These are phyloP conservation scores for Leccinum solheimii DNA, from an alignment of 1,284 basidiomycete species.

Conservation along the genomic window DNA sequence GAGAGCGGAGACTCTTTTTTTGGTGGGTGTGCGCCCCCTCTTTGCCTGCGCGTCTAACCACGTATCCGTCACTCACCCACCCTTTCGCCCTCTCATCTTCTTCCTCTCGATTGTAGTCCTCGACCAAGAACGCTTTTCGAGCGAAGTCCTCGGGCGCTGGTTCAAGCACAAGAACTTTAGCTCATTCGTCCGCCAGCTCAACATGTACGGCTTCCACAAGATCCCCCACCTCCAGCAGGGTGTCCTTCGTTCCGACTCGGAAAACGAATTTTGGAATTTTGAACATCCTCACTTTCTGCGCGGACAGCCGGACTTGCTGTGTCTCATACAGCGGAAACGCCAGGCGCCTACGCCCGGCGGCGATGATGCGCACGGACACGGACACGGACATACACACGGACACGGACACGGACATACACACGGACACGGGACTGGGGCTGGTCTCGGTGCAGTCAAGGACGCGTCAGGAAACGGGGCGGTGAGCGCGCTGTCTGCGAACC, in stretches of 20 bases:
- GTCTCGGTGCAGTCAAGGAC: slow-evolving; percentile 18
- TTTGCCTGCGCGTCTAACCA: slow-evolving; percentile 2
- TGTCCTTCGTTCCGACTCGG: slow-evolving; percentile 79
- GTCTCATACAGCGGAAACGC: slow-evolving; percentile 83
- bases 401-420: background rate
- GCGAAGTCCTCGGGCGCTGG: slow-evolving; percentile 88
- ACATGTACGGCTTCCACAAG: slow-evolving; percentile 98
- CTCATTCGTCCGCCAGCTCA: slow-evolving; percentile 93
- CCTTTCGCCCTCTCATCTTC: background rate
- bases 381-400: slow-evolving; percentile 9
- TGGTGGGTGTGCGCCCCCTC: slow-evolving; percentile 48
- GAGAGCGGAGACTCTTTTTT: slow-evolving; percentile 89
- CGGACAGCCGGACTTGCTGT: slow-evolving; percentile 89
- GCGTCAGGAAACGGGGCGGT: slow-evolving; percentile 18
- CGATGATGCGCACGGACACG: slow-evolving; percentile 24
- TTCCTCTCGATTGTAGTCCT: slow-evolving; percentile 58
- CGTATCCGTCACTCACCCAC: background rate
- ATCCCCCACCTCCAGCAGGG: slow-evolving; percentile 96
- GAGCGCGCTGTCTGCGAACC: slow-evolving; percentile 39
- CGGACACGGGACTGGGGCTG: background rate
- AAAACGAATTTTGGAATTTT: slow-evolving; percentile 93
- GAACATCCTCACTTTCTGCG: slow-evolving; percentile 88
- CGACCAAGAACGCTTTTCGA: slow-evolving; percentile 90
- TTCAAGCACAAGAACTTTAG: slow-evolving; percentile 97
- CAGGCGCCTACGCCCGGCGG: slow-evolving; percentile 39